Conservation (phyloP, 495 filamentous ascomycete genomes). For the Xylaria scruposa region DNA sequence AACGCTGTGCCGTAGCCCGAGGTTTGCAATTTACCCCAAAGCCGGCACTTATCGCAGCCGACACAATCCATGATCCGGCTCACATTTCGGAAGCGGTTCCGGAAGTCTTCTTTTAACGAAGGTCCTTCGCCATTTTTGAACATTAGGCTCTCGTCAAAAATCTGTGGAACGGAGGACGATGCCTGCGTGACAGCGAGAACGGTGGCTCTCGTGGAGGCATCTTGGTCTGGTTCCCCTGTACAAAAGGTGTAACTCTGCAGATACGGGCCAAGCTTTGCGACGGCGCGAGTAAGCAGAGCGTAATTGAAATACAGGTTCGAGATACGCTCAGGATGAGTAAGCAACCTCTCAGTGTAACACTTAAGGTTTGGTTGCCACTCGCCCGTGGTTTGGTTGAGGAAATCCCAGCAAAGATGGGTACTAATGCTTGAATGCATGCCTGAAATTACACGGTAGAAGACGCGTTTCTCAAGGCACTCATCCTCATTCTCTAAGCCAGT, state of each 20-base stretch:
- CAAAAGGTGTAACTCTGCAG: conserved; percentile 88
- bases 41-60: conserved; percentile 96
- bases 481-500: conserved; percentile 77
- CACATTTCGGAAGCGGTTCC: conserved; percentile 95
- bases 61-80: conserved; percentile 98
- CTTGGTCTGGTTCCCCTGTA: conserved; percentile 80
- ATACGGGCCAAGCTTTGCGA: conserved; percentile 88
- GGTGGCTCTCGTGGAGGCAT: conserved; percentile 77
- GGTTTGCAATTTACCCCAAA: conserved; percentile 98
- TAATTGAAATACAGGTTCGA: conserved; percentile 99
- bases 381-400: conserved; percentile 93
- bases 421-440: conserved; percentile 98
- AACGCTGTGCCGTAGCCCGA: conserved; percentile 93
- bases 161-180: conserved; percentile 68
- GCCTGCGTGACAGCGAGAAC: conserved; percentile 75
- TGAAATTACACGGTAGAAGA: conserved; percentile 92
- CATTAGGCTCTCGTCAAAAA: conserved; percentile 96
- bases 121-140: conserved; percentile 76
- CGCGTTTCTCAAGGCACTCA: conserved; percentile 94
- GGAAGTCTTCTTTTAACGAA: conserved; percentile 94
- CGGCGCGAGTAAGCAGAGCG: conserved; percentile 85
- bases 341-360: conserved; percentile 86
- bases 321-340: conserved; percentile 84
- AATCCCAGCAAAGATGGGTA: conserved; percentile 95
- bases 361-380: conserved; percentile 90